These are phyloP conservation scores for Aethionema arabicum DNA, from an alignment of 345 rosid genomes.

Conservation along the genomic window DNA sequence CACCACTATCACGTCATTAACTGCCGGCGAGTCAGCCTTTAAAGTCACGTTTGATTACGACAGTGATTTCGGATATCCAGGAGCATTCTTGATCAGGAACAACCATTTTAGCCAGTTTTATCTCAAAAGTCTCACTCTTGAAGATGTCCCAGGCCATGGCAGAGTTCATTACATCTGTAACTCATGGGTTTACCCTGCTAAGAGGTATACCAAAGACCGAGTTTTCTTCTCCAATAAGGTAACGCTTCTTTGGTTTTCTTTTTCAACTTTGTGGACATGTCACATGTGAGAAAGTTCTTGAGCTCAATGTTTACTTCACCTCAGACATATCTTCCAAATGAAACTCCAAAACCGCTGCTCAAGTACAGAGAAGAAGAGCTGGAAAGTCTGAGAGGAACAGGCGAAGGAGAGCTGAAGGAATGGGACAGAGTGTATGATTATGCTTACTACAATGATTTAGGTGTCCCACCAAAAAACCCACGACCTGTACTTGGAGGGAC, in stretches of 20 bases:
- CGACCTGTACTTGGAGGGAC: slow-evolving; percentile 88
- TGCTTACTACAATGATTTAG: slow-evolving; percentile 78
- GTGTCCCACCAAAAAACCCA: slow-evolving; percentile 48
- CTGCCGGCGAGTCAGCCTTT: slow-evolving; percentile 56
- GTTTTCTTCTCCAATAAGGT: slow-evolving; percentile 85
- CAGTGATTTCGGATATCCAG: slow-evolving; percentile 59
- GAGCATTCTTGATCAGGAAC: slow-evolving; percentile 58
- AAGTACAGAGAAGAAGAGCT: slow-evolving; percentile 72
- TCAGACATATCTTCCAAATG: slow-evolving; percentile 73
- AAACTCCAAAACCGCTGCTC: slow-evolving; percentile 53
- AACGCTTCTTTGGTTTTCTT: not conserved
- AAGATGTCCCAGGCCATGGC: slow-evolving; percentile 68
- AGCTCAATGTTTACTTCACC: slow-evolving; percentile 13
- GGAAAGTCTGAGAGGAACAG: slow-evolving; percentile 62
- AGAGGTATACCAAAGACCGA: slow-evolving; percentile 48
- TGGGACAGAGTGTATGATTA: slow-evolving; percentile 86
- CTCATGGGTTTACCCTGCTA: slow-evolving; percentile 84
- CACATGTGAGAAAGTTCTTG: not conserved
- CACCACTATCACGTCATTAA: slow-evolving; percentile 31
- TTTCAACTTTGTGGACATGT: too few relatives aligned
- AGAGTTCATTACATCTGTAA: slow-evolving; percentile 70
- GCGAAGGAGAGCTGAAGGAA: slow-evolving; percentile 65
- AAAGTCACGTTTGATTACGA: slow-evolving; percentile 56
- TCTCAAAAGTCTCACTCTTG: slow-evolving; percentile 69
- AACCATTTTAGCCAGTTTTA: slow-evolving; percentile 64